Evolutionary conservation across 2,329 filamentous ascomycete species (phyloP).

Genomic region (Penicillium oxalicum): DNA sequence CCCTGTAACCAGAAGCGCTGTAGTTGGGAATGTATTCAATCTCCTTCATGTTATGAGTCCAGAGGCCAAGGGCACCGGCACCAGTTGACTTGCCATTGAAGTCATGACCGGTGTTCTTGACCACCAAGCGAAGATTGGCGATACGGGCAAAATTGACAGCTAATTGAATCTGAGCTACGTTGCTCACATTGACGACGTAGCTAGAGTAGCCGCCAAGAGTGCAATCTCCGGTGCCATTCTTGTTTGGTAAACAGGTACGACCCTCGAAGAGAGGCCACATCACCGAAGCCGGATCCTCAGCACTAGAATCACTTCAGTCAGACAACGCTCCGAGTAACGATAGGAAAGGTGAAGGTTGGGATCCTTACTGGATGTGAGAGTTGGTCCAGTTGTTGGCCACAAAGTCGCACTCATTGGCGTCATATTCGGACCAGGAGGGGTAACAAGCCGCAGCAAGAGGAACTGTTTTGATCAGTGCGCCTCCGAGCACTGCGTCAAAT

Average conservation of each 20-base stretch:
- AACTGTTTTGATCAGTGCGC: constrained; percentile 23
- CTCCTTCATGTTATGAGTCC: constrained; percentile 46
- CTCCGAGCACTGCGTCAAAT: constrained; percentile 20
- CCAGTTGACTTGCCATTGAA: constrained; percentile 45
- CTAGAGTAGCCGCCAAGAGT: constrained; percentile 28
- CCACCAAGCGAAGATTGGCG: constrained; percentile 29
- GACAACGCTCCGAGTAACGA: no score
- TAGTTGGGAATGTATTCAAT: constrained; percentile 39
- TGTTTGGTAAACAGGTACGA: constrained; percentile 21
- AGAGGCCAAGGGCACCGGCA: constrained; percentile 44
- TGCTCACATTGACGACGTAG: constrained; percentile 34
- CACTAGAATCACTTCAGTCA: constrained; percentile 6
- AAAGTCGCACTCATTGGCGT: constrained; percentile 14
- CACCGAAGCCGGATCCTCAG: constrained; percentile 19
- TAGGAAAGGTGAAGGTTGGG: no score
- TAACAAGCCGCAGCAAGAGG: constrained; percentile 26
- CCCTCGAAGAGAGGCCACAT: constrained; percentile 28
- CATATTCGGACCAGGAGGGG: constrained; percentile 20
- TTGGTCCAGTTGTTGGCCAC: constrained; percentile 20
- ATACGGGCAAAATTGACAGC: constrained; percentile 26
- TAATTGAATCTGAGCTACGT: constrained; percentile 30
- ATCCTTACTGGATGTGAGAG: constrained; percentile 23
- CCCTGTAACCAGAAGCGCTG: constrained; percentile 42
- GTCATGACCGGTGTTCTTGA: constrained; percentile 46
- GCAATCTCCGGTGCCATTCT: constrained; percentile 21